Percentiles rank a stretch among this genome's conserved stretches.
Evolutionary conservation across 805 yeast species (phyloP).

Genomic region (Schizosaccharomyces pombe): DNA sequence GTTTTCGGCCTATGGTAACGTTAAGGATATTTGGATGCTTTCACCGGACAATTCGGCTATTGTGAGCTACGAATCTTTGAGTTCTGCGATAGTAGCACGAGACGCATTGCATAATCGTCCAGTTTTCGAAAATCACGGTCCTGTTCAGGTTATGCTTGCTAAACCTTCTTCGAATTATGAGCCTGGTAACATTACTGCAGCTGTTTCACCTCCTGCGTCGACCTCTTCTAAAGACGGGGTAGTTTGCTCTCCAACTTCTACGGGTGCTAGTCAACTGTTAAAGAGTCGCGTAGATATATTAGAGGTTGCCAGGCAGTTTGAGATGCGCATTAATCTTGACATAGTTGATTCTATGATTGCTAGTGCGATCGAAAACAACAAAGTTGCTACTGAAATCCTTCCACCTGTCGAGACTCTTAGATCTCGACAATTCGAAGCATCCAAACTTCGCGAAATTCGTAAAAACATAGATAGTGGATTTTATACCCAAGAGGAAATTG

Average conservation of each 20-base stretch:
- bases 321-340: conserved; percentile 10
- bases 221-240: not conserved
- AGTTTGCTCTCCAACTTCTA: not conserved
- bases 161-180: conserved; percentile 22
- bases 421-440: conserved; percentile 60
- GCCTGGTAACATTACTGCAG: not conserved
- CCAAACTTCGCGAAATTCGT: conserved; percentile 66
- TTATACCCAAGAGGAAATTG: conserved; percentile 39
- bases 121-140: conserved; percentile 49
- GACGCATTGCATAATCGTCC: conserved; percentile 64
- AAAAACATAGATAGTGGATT: conserved; percentile 39
- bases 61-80: conserved; percentile 49
- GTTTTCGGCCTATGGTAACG: conserved; percentile 7
- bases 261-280: not conserved
- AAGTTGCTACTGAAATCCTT: conserved; percentile 16
- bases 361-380: conserved; percentile 10
- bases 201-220: not conserved
- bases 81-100: conserved; percentile 57
- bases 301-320: conserved; percentile 16
- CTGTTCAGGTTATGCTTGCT: conserved; percentile 66
- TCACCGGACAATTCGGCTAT: conserved; percentile 25
- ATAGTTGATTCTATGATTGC: not conserved
- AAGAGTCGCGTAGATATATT: conserved; percentile 11
- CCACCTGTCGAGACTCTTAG: conserved; percentile 54
- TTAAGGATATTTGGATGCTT: conserved; percentile 38